phyloP scores from a whole-genome alignment of 139 green algal species.

The Chlamydomonas applanata region DNA sequence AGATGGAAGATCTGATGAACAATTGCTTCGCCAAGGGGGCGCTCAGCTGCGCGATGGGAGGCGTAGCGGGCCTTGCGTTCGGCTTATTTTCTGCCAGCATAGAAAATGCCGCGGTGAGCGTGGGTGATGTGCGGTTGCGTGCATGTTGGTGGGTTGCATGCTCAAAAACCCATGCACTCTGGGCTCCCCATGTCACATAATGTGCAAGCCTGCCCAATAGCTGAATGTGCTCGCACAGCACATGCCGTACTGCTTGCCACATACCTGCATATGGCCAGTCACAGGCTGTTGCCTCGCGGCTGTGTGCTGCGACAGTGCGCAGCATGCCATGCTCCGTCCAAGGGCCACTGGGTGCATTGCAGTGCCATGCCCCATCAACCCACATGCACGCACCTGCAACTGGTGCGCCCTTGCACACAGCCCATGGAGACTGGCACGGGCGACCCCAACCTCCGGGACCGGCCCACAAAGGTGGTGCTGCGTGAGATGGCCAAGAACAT shows the following conservation, averaged over 20 bases:
- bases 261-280: no score
- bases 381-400: no score
- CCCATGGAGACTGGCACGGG: not conserved
- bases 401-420: no score
- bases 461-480: conserved; percentile 48
- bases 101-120: conserved; percentile 46
- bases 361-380: no score
- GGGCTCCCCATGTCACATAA: not conserved
- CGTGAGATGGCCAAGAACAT: conserved; percentile 50
- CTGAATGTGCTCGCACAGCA: not conserved
- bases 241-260: no score
- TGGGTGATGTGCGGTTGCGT: not conserved
- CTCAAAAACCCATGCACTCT: no score
- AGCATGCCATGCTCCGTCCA: no score
- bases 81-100: conserved; percentile 84
- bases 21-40: conserved; percentile 85
- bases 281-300: no score
- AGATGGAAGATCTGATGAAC: conserved; percentile 90
- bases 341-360: no score
- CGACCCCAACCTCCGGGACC: conserved; percentile 2
- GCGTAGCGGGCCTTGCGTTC: conserved; percentile 74
- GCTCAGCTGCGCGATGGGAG: conserved; percentile 77
- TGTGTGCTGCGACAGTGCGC: no score
- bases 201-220: conserved; percentile 24
- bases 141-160: not conserved